Base-by-base conservation (phyloP, 768 basidiomycete genomes). In the Dacryopinax primogenitus region DNA sequence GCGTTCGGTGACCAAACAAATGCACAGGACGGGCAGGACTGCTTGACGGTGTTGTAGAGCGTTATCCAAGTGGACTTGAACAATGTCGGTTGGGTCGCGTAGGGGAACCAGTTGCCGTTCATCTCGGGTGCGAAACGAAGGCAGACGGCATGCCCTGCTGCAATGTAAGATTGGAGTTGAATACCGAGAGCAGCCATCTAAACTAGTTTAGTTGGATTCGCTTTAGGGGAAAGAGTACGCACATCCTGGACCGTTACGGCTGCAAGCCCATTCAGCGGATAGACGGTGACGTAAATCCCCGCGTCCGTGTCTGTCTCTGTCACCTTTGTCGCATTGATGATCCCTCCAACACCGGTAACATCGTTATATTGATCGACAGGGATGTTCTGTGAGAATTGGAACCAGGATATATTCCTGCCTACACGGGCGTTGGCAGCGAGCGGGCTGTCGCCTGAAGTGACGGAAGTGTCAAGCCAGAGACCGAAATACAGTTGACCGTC, bases 41-140 rank as follows among this genome's bases (percentile, higher is more conserved):
- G 51, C 66, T 70, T 70, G 62, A 73, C 64, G 21, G 66, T 62
- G 33, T 63, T 67, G 68, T 72, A 70, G 66, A 71, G 68, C 12
- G 39, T 58, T 16, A 34, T 61, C 68, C 69, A 73, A 16, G 41
- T 41, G 21, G 58, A 30, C 28, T 58, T 33, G 67, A 70, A 73
- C 28, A 26, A 67, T 18, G 65, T 68, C 16, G 72, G 72, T 62
- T 70, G 66, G 32, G 62, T 58, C 21, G 69, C 69, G 66, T 70
- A 73, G 15, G 33, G n/a, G 64, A 67, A 64, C 72, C 72, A 73
- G 9, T 33, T 62, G 11, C 72, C 72, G 36, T 73, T 69, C 72
- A 73, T 73, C 51, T 73, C 72, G 26, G 72, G 72, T 21, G 70
- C 72, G 66, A 69, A 73, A 21, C 72, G 68, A 1, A 73, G 66